Conservation (phyloP, 2,329 filamentous ascomycete genomes). For the Cucurbitaria berberidis region DNA sequence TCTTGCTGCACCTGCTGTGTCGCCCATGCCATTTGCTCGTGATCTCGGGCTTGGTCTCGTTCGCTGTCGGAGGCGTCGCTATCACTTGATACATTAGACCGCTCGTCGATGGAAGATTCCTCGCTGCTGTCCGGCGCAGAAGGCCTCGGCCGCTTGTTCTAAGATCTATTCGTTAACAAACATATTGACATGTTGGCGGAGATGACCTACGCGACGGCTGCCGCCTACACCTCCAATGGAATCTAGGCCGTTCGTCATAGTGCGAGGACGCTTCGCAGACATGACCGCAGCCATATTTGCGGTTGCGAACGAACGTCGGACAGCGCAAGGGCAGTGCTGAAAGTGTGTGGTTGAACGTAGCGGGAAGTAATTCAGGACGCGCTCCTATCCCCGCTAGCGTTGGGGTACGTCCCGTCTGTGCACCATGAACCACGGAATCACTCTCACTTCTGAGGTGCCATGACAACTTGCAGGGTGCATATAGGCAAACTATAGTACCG, state of each 20-base stretch:
- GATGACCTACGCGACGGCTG: conserved; percentile 28
- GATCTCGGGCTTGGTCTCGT: conserved; percentile 22
- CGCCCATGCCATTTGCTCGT: conserved; percentile 32
- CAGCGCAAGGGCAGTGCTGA: conserved; percentile 1
- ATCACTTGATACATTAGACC: conserved; percentile 12
- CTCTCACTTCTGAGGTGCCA: not conserved
- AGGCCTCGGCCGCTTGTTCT: conserved; percentile 42
- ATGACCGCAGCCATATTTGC: conserved; percentile 36
- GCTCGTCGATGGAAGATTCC: conserved; percentile 19
- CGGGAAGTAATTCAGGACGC: conserved; percentile 22
- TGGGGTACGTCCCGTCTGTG: not conserved
- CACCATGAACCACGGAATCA: not conserved
- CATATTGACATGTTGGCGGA: not conserved
- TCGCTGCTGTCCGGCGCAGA: conserved; percentile 31
- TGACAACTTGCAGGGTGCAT: too few relatives aligned
- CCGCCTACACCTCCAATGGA: conserved; percentile 10
- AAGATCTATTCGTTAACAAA: conserved; percentile 19
- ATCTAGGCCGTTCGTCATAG: conserved; percentile 27
- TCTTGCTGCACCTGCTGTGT: conserved; percentile 41
- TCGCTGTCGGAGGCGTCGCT: conserved; percentile 21
- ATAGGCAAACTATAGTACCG: too few relatives aligned
- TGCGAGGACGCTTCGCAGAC: conserved; percentile 42
- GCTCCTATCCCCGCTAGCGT: conserved; percentile 24
- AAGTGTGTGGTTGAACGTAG: not conserved
- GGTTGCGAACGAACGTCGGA: conserved; percentile 1